These are phyloP conservation scores for Fusarium acutatum DNA, from an alignment of 2,329 filamentous ascomycete genomes.

Conservation along the genomic window DNA sequence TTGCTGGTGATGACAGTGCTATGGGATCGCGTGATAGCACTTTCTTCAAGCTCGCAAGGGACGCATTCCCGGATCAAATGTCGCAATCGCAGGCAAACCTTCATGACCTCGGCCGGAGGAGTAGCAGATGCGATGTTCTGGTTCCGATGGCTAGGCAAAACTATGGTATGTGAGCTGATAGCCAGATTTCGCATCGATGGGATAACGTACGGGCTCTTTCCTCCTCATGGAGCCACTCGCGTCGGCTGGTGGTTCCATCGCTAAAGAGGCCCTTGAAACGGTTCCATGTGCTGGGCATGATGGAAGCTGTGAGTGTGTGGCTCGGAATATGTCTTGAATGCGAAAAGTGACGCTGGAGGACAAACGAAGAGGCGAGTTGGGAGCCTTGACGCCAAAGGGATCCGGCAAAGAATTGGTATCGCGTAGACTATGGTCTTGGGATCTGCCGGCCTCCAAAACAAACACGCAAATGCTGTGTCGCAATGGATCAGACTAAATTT, in stretches of 20 bases:
- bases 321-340: neutral
- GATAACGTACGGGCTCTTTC: constrained; percentile 54
- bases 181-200: neutral
- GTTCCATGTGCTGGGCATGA: constrained; percentile 41
- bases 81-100: constrained; percentile 87
- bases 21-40: constrained; percentile 78
- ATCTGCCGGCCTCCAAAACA: constrained; percentile 9
- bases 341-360: neutral
- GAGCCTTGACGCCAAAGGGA: neutral
- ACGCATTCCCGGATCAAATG: constrained; percentile 90
- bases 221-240: constrained; percentile 54
- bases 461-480: constrained; percentile 19
- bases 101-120: constrained; percentile 82
- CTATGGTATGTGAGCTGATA: constrained; percentile 49
- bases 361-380: no score
- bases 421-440: neutral
- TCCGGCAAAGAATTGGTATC: neutral
- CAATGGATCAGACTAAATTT: constrained; percentile 18
- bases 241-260: constrained; percentile 37
- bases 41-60: constrained; percentile 86
- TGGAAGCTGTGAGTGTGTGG: constrained; percentile 12
- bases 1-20: constrained; percentile 83
- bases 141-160: constrained; percentile 71
- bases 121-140: constrained; percentile 71
- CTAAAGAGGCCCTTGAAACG: constrained; percentile 45